phyloP scores from a whole-genome alignment of 2,329 filamentous ascomycete genomes.

The Colletotrichum tamarilloi region DNA sequence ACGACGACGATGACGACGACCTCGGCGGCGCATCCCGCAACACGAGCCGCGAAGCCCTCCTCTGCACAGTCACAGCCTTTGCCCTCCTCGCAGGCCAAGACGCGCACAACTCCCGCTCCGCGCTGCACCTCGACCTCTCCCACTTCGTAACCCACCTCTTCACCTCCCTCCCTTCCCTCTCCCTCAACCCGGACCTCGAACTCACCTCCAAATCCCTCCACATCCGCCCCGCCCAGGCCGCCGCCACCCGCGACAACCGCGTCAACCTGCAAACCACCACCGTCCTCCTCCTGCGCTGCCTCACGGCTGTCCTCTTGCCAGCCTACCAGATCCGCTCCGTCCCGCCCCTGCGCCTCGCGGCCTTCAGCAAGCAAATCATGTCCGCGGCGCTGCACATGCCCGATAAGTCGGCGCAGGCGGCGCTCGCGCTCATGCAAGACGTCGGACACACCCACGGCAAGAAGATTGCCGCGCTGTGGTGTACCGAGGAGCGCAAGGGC shows the following conservation, averaged over 20 bases:
- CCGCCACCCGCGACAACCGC: slow-evolving; percentile 52
- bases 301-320: slow-evolving; percentile 85
- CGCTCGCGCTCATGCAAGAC: slow-evolving; percentile 81
- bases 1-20: slow-evolving; percentile 54
- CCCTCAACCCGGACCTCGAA: slow-evolving; percentile 87
- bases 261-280: slow-evolving; percentile 97
- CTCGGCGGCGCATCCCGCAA: slow-evolving; percentile 70
- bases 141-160: slow-evolving; percentile 98
- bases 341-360: slow-evolving; percentile 86
- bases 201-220: slow-evolving; percentile 78
- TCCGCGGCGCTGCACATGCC: slow-evolving; percentile 85
- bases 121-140: slow-evolving; percentile 88
- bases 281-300: slow-evolving; percentile 87
- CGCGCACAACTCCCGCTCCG: slow-evolving; percentile 82
- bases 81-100: slow-evolving; percentile 97
- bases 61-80: slow-evolving; percentile 96
- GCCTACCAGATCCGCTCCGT: slow-evolving; percentile 77
- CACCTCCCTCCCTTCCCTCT: slow-evolving; percentile 81
- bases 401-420: slow-evolving; percentile 86
- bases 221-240: slow-evolving; percentile 59
- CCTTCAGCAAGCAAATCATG: slow-evolving; percentile 93
- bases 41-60: slow-evolving; percentile 84
- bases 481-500: slow-evolving; percentile 91
- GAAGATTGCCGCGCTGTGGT: slow-evolving; percentile 89
- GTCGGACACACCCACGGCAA: slow-evolving; percentile 84